Evolutionary conservation across 768 basidiomycete species (phyloP).

Genomic region (Kwoniella sp.): DNA sequence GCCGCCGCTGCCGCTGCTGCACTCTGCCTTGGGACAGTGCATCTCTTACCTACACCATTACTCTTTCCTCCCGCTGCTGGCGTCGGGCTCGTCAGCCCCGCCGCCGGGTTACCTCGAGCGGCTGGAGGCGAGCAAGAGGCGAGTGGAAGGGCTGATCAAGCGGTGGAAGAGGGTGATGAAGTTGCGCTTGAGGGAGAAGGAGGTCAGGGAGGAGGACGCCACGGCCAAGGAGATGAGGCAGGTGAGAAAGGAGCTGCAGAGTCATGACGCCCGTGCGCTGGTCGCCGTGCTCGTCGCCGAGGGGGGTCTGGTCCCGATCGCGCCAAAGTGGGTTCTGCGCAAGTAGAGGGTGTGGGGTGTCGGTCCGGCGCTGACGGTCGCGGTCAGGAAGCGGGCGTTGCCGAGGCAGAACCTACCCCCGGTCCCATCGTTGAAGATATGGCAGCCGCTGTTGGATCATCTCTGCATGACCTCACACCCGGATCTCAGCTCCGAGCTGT

Average conservation of each 20-base stretch:
- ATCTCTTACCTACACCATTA: constrained; percentile 31
- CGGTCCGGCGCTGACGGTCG: too few relatives aligned
- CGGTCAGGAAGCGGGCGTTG: background rate
- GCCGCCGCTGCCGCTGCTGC: constrained; percentile 72
- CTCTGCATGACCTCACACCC: constrained; percentile 12
- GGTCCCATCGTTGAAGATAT: constrained; percentile 31
- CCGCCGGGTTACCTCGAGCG: background rate
- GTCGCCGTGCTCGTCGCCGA: constrained; percentile 64
- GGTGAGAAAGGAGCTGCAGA: constrained; percentile 51
- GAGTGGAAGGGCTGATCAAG: constrained; percentile 57
- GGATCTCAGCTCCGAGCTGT: constrained; percentile 6
- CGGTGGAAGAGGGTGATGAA: constrained; percentile 52
- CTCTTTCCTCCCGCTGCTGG: constrained; percentile 64
- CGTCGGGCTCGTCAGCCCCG: constrained; percentile 52
- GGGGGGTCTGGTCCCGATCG: constrained; percentile 73
- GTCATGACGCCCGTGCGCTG: constrained; percentile 65
- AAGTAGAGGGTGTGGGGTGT: background rate
- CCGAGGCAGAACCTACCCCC: constrained; percentile 7
- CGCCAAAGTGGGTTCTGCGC: constrained; percentile 78
- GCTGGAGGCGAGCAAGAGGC: constrained; percentile 50
- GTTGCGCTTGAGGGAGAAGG: constrained; percentile 58
- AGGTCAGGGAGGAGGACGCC: constrained; percentile 46
- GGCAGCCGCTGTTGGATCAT: constrained; percentile 35
- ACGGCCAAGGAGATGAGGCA: constrained; percentile 49
- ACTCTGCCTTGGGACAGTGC: constrained; percentile 57